Percentiles rank a stretch among this genome's conserved stretches.
Evolutionary conservation across 176 grass and related monocot species (phyloP).

Genomic region (Chloris gayana): DNA sequence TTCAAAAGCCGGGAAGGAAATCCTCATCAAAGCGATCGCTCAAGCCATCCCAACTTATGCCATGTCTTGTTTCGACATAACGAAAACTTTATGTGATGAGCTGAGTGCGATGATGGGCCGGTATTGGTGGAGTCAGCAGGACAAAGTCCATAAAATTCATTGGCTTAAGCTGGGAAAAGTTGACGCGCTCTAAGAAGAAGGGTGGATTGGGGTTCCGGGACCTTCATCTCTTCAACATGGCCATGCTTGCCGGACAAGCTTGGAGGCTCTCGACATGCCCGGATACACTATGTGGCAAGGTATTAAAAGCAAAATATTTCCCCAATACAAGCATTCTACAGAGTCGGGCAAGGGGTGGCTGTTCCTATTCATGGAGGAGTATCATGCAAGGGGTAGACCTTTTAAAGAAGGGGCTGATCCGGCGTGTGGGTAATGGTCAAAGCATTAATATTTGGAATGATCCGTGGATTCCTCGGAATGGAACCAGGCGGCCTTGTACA

Average conservation of each 20-base stretch:
- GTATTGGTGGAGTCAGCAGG: neutral
- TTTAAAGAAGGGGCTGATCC: neutral
- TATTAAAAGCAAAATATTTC: neutral
- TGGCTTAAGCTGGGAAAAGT: neutral
- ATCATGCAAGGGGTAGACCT: neutral
- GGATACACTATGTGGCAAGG: accelerated
- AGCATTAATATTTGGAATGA: neutral
- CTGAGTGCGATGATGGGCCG: too few relatives aligned
- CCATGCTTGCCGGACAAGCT: neutral
- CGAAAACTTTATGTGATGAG: too few relatives aligned
- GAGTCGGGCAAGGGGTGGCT: neutral
- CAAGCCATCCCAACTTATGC: too few relatives aligned
- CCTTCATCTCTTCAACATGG: neutral
- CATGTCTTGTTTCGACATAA: too few relatives aligned
- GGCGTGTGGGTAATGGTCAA: neutral
- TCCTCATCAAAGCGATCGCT: too few relatives aligned
- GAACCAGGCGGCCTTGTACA: neutral
- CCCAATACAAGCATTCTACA: neutral
- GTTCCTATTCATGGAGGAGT: neutral
- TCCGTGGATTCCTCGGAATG: neutral
- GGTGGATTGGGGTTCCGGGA: neutral
- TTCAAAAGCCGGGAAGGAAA: too few relatives aligned
- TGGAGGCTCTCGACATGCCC: neutral
- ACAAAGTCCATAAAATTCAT: neutral
- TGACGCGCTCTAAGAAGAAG: neutral